Evolutionary conservation across 306 rosid genomes (phyloP), one percentile per base, ranked within the genome.

Genomic region (Trifolium fragiferum): DNA sequence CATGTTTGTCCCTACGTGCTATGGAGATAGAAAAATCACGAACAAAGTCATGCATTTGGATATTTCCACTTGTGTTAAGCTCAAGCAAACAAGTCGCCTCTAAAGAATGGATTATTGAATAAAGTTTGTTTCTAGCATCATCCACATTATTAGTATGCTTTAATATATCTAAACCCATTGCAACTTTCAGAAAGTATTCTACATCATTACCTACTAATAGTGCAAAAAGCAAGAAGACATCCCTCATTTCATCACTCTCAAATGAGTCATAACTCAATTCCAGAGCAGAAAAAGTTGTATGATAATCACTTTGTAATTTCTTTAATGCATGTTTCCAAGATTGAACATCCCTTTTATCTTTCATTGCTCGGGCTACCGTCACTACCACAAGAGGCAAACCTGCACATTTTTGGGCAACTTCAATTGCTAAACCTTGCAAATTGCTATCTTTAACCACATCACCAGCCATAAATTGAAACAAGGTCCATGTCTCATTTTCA

Each of bases 101-200:
- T 7, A 85, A 61, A 6, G 8, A n/a, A 0, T 5, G 3, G 12
- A 79, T 15, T 44, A 79, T 35, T 11, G 13, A 6, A 35, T 58
- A 3, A 7, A 41, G 20, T 0, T 21, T 8, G 0, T 72, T 10
- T 23, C 84, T 68, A 18, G 76, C 66, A 8, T 18, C 76, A 2
- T 44, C 60, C 23, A 49, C 4, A 1, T 30, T 55, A 8, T 5
- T 30, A 8, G 11, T 19, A 40, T 30, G 2, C 9, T 58, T 57
- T 44, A 57, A 79, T 18, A 72, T 72, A 49, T 58, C 72, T 49
- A 55, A 72, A 1, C 74, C 77, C 70, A 35, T 13, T 2, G 16
- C 76, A 59, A 8, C 33, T 40, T 12, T 58, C 23, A 55, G 40
- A 8, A 49, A 15, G 33, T 77, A 15, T 0, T 41, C 54, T 13